Percentiles rank a stretch among this genome's conserved stretches.
Conservation (phyloP, 352 stramenopile genomes). For the Globisporangium abappressorium region DNA sequence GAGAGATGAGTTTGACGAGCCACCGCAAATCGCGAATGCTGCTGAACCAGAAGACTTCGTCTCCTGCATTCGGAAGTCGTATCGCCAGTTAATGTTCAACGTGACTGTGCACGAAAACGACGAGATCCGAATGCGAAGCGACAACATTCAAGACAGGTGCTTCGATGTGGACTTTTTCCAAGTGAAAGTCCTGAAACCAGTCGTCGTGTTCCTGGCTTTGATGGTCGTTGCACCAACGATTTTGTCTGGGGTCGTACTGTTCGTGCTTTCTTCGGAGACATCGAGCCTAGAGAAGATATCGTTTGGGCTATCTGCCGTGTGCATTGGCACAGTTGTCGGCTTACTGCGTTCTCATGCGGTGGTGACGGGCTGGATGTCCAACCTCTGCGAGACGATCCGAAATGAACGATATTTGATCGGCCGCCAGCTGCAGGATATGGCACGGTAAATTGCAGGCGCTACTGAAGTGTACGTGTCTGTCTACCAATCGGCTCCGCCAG, state of each 20-base stretch:
- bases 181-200: constrained; percentile 56
- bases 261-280: constrained; percentile 34
- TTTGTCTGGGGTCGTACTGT: constrained; percentile 38
- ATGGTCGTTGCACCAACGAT: constrained; percentile 60
- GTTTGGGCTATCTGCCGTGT: constrained; percentile 54
- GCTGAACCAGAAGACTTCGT: constrained; percentile 44
- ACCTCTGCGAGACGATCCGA: constrained; percentile 79
- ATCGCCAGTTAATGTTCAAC: constrained; percentile 70
- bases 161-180: constrained; percentile 74
- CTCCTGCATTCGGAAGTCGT: constrained; percentile 50
- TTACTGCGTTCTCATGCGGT: constrained; percentile 45
- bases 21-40: constrained; percentile 3
- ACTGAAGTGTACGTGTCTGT: background rate
- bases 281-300: constrained; percentile 44
- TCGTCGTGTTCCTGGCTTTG: constrained; percentile 37
- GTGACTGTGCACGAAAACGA: constrained; percentile 74
- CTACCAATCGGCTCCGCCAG: background rate
- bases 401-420: constrained; percentile 88
- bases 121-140: constrained; percentile 44
- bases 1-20: constrained; percentile 18
- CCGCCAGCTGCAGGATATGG: constrained; percentile 84
- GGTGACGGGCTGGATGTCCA: constrained; percentile 56
- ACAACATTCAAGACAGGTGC: constrained; percentile 63
- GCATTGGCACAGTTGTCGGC: constrained; percentile 32
- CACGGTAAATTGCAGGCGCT: constrained; percentile 36